Percentiles rank a stretch among this genome's conserved stretches.
These are phyloP conservation scores for Fusarium nematophilum DNA, from an alignment of 2,329 filamentous ascomycete species.

Conservation along the genomic window DNA sequence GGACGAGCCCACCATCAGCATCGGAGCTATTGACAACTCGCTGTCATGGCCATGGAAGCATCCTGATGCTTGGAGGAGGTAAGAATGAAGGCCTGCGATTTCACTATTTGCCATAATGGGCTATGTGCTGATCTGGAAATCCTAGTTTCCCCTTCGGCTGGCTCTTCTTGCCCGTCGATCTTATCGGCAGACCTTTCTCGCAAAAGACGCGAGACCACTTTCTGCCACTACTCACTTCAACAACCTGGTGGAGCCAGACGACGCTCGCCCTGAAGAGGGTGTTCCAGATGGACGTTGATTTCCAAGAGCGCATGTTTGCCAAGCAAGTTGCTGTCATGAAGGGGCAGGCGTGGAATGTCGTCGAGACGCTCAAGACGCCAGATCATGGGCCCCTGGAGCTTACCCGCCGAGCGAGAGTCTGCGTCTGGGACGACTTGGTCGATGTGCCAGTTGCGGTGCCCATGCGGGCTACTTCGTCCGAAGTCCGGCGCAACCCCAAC, in stretches of 20 bases:
- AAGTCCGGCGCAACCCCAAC: constrained; percentile 76
- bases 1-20: constrained; percentile 70
- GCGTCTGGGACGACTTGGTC: constrained; percentile 97
- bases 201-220: constrained; percentile 95
- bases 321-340: constrained; percentile 99
- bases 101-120: not conserved
- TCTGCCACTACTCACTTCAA: constrained; percentile 93
- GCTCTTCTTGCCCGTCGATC: constrained; percentile 95
- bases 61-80: constrained; percentile 82
- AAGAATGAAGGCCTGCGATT: constrained; percentile 44
- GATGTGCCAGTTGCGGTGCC: constrained; percentile 95
- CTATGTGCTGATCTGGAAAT: not conserved
- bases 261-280: constrained; percentile 86
- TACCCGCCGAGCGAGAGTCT: constrained; percentile 88
- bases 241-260: constrained; percentile 96
- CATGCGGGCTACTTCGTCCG: constrained; percentile 85
- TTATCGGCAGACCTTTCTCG: constrained; percentile 96
- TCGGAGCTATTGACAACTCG: constrained; percentile 98
- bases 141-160: constrained; percentile 97
- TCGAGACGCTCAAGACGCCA: constrained; percentile 91
- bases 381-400: constrained; percentile 96
- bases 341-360: constrained; percentile 98
- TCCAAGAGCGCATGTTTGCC: constrained; percentile 99
- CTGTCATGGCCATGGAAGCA: constrained; percentile 99
- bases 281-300: constrained; percentile 93